A percentile compares a stretch with the other conserved stretches of the same genome.
phyloP scores from a whole-genome alignment of 371 early-diverging fungal genomes.

The Astathelohania contejeani region DNA sequence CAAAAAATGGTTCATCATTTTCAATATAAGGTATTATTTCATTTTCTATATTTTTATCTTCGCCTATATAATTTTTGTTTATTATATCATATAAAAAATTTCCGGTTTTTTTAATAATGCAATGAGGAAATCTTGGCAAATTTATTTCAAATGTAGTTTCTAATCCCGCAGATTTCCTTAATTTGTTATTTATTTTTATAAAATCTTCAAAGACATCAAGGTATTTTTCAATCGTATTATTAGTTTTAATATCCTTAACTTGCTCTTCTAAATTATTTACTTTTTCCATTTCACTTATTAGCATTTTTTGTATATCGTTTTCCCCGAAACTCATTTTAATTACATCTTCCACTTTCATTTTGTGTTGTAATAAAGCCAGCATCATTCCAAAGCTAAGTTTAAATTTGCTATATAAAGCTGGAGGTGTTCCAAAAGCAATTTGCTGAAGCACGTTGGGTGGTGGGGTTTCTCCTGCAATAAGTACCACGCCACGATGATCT shows the following conservation, averaged over 20 bases:
- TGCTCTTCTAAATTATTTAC: slow-evolving; percentile 4
- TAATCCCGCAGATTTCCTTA: not conserved
- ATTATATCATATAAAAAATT: not conserved
- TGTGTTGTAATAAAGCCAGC: slow-evolving; percentile 37
- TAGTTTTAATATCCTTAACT: slow-evolving; percentile 9
- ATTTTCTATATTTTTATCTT: too few species aligned
- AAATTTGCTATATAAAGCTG: slow-evolving; percentile 42
- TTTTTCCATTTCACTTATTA: slow-evolving; percentile 10
- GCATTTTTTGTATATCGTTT: slow-evolving; percentile 34
- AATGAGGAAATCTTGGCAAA: not conserved
- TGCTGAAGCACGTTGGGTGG: slow-evolving; percentile 24
- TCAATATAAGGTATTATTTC: slow-evolving; percentile 18
- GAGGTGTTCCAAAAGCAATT: slow-evolving; percentile 35
- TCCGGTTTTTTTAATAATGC: not conserved
- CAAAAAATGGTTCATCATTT: slow-evolving; percentile 13
- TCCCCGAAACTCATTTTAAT: slow-evolving; percentile 47
- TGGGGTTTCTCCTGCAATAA: slow-evolving; percentile 70
- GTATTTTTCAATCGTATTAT: slow-evolving; percentile 8
- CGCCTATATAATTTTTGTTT: not conserved
- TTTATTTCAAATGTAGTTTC: not conserved
- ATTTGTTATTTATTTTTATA: not conserved
- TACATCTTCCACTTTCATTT: slow-evolving; percentile 48
- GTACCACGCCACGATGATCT: slow-evolving; percentile 76
- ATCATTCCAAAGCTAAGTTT: slow-evolving; percentile 46
- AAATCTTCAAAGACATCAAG: slow-evolving; percentile 8